Conservation (phyloP, 176 grass and related monocot species). For the Juncus inflexus region DNA sequence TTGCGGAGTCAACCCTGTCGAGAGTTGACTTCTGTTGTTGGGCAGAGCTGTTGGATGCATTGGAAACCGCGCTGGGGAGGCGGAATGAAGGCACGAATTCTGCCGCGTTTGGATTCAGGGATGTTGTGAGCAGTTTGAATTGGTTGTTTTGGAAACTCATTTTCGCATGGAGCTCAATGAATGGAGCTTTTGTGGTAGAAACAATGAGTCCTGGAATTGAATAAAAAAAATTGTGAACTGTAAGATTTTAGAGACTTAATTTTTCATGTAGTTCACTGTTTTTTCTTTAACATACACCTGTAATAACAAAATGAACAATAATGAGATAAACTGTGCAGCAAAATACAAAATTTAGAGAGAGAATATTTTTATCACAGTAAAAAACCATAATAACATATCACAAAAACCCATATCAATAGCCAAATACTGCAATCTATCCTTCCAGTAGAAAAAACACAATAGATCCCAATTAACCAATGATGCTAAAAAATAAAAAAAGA, state of each 20-base stretch:
- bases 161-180: conserved; percentile 49
- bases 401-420: too few relatives aligned
- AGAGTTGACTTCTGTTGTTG: conserved; percentile 58
- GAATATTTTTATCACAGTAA: neutral
- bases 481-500: too few relatives aligned
- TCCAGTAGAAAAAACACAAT: too few relatives aligned
- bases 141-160: conserved; percentile 70
- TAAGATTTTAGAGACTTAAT: neutral
- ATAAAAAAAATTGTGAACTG: conserved; percentile 5
- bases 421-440: too few relatives aligned
- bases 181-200: conserved; percentile 23
- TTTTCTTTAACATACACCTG: neutral
- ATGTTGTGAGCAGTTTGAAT: conserved; percentile 40
- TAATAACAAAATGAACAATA: conserved; percentile 6
- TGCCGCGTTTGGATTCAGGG: conserved; percentile 95
- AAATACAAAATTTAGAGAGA: neutral
- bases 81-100: conserved; percentile 81
- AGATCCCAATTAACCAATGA: too few relatives aligned
- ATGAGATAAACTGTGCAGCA: neutral
- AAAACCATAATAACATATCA: neutral
- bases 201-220: conserved; percentile 67
- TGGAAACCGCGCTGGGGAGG: conserved; percentile 37
- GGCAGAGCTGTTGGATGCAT: conserved; percentile 45
- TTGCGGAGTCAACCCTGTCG: conserved; percentile 70
- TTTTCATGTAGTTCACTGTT: neutral